Conservation (phyloP, 1,139 yeast species). For the Hyphopichia wangnamkhiaoensis region DNA sequence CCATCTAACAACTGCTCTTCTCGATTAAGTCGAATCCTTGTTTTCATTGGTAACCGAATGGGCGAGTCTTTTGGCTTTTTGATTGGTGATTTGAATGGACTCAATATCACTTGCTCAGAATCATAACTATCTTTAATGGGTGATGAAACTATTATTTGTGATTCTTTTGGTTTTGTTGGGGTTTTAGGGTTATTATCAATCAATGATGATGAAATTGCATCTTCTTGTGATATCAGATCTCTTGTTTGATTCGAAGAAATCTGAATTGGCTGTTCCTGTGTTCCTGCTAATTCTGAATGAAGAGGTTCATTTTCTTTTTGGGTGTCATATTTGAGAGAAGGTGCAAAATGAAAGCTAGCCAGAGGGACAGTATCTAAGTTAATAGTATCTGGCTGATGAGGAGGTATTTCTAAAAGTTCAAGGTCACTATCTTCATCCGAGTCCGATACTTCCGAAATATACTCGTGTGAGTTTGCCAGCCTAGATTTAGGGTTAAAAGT, state of each 20-base stretch:
- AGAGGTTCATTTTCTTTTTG: too few relatives aligned
- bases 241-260: too few relatives aligned
- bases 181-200: background rate
- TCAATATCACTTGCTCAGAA: background rate
- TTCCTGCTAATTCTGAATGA: too few relatives aligned
- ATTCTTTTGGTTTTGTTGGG: background rate
- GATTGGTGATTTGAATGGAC: background rate
- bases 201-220: background rate
- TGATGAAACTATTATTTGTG: background rate
- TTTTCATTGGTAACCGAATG: background rate
- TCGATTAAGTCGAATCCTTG: too few relatives aligned
- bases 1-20: too few relatives aligned
- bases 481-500: too few relatives aligned
- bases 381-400: background rate
- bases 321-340: background rate
- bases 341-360: background rate
- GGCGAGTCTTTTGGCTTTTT: background rate
- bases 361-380: background rate
- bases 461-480: background rate
- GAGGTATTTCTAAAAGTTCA: conserved; percentile 1
- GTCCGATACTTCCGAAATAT: background rate
- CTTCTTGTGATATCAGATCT: background rate
- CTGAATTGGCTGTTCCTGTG: too few relatives aligned
- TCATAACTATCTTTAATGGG: background rate
- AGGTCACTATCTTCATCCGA: conserved; percentile 1